Base-by-base conservation (phyloP, 441 rosid genomes). In the Pelargonium myrrhifolium region DNA sequence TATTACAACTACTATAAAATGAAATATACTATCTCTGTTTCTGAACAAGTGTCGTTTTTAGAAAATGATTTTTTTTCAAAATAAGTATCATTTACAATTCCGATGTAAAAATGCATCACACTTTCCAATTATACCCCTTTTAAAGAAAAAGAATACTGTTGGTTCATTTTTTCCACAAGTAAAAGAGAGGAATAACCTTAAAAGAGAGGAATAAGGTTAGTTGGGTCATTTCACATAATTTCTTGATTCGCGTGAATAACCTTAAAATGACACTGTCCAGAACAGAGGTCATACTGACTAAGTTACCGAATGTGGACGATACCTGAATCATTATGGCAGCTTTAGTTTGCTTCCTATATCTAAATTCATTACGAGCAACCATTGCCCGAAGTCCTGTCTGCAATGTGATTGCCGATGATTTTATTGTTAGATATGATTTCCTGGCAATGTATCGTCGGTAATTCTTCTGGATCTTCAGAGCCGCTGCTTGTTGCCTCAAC, bases 311-410 rank as follows among this genome's bases (percentile, higher is more conserved):
- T 24, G 20, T 22, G 22, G 24, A 18, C 8, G 8, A 20, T 66
- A 88, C 93, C 90, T 88, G 89, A 66, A 82, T 72, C 64, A 80
- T 53, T 63, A 70, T 76, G 31, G 93, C 84, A 67, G 87, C 89
- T 69, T 80, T 86, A 40, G 86, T 81, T 75, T 71, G 81, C 72
- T 78, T 83, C 78, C 81, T 81, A 65, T 82, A 77, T 73, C 87
- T 80, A 75, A 83, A 86, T 71, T 86, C 89, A 77, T 83, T 81
- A 62, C 89, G 81, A 56, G 85, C 85, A 80, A 78, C 76, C 90
- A 86, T 86, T 58, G 78, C 89, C 80, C 86, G 82, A 59, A 83
- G 74, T 70, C 85, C 86, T 49, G 87, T 78, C 80, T 86, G 90
- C 85, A 88, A 72, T 66, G 71, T 72, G 60, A 84, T 71, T 58